These are phyloP conservation scores for Solanum hybrid DNA, from an alignment of 305 asterid species.

Conservation along the genomic window DNA sequence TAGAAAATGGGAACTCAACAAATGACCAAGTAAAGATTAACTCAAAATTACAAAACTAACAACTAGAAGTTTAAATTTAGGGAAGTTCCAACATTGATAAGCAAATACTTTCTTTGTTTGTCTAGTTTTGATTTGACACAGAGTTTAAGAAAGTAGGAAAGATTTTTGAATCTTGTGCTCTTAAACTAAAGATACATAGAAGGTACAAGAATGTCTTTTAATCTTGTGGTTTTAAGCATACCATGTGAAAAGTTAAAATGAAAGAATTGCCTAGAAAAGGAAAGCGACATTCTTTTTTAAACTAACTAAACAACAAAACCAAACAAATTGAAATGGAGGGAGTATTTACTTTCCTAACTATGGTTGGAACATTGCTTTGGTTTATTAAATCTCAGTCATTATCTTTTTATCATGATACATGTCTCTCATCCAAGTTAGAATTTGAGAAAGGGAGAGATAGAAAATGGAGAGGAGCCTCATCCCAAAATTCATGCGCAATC, in stretches of 20 bases:
- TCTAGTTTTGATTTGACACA: neutral
- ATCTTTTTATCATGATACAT: neutral
- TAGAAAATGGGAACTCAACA: neutral
- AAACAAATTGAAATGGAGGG: neutral
- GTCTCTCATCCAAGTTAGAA: neutral
- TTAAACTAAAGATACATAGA: neutral
- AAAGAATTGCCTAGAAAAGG: neutral
- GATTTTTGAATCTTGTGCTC: neutral
- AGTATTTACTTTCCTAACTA: neutral
- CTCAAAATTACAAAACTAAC: neutral
- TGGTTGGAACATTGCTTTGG: neutral
- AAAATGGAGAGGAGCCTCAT: neutral
- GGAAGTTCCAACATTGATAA: neutral
- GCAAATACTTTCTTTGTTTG: neutral
- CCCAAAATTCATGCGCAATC: neutral
- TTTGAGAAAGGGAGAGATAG: neutral
- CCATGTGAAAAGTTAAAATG: neutral
- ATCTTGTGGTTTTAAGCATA: neutral
- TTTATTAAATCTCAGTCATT: neutral
- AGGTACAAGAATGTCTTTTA: neutral
- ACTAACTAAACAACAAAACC: neutral
- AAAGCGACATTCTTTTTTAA: neutral
- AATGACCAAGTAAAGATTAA: neutral
- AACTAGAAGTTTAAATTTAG: neutral
- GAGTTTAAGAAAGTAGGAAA: neutral